Evolutionary conservation across 768 basidiomycete genomes (phyloP), one percentile per base, ranked within the genome.

Genomic region (Amanita subjunquillea): DNA sequence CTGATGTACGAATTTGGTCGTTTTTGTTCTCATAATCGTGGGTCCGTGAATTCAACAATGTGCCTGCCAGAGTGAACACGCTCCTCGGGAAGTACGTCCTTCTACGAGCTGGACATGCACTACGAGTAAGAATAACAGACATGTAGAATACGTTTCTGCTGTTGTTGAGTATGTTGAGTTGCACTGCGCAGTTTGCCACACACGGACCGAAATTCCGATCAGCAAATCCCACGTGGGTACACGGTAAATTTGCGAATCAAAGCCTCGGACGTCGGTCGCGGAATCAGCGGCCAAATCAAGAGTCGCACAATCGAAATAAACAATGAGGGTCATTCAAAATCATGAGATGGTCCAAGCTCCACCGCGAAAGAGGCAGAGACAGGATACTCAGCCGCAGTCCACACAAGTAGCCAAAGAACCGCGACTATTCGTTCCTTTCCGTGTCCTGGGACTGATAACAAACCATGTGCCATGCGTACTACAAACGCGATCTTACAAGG

Each of bases 361-460:
- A n/a, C 78, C 78, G 27, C 70, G 77, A 55, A 82, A 82, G 65
- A 71, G 73, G 29, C 67, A 70, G 15, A 70, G 77, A 32, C 71
- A 73, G 57, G 68, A 69, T 40, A 54, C 54, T 23, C 50, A 60
- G 25, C 54, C 57, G 32, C 55, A 51, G 34, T 30, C 51, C 23
- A 54, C 59, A 43, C 58, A 57, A 52, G 54, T 45, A 34, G 56
- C 54, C 25, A 69, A 66, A 49, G 71, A 72, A 59, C 72, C 71
- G 0, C 72, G 76, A 41, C 69, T 99, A 39, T 98, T 95, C 63
- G 89, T 85, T 4, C 95, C 96, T 3, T 99, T 98, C 64, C 80
- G 96, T 54, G 93, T 93, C 6, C 79, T 99, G n/a, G 95, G 96
- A 25, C 79, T 92, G 53, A 79, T 98, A 61, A 91, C 94, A 41